Conservation (phyloP, 2,329 filamentous ascomycete genomes). For the Colletotrichum tropicicola region DNA sequence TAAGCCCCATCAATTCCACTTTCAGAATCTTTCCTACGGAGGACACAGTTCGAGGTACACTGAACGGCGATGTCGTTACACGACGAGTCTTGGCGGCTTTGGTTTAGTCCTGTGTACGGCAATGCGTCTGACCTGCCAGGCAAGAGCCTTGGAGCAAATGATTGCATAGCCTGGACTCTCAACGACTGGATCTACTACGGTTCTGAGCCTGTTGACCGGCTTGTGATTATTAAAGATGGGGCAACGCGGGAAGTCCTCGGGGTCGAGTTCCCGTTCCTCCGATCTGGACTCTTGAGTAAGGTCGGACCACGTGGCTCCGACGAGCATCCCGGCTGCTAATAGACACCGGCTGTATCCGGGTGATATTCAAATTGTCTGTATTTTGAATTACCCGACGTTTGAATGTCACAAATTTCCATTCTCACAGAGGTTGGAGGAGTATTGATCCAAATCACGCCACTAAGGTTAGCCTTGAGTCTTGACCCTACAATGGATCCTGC, state of each 20-base stretch:
- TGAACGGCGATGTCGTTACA: slow-evolving; percentile 23
- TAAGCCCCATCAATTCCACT: slow-evolving; percentile 28
- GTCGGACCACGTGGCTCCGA: not conserved
- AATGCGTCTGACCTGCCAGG: slow-evolving; percentile 40
- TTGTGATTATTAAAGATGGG: slow-evolving; percentile 40
- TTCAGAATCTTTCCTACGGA: slow-evolving; percentile 39
- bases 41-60: slow-evolving; percentile 9
- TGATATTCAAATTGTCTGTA: no score
- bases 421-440: no score
- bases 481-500: no score
- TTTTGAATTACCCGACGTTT: no score
- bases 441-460: no score
- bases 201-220: slow-evolving; percentile 41
- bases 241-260: slow-evolving; percentile 35
- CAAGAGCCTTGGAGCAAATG: slow-evolving; percentile 28
- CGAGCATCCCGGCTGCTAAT: not conserved
- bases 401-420: no score
- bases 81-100: slow-evolving; percentile 39
- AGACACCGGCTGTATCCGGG: not conserved
- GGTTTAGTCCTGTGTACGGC: slow-evolving; percentile 32
- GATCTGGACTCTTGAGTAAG: slow-evolving; percentile 36
- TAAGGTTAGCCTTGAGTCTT: no score
- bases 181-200: slow-evolving; percentile 47
- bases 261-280: slow-evolving; percentile 43
- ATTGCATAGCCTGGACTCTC: slow-evolving; percentile 42